Evolutionary conservation across 768 basidiomycete species (phyloP), one percentile per base, ranked within the genome.

Genomic region (Termitomyces sp.): DNA sequence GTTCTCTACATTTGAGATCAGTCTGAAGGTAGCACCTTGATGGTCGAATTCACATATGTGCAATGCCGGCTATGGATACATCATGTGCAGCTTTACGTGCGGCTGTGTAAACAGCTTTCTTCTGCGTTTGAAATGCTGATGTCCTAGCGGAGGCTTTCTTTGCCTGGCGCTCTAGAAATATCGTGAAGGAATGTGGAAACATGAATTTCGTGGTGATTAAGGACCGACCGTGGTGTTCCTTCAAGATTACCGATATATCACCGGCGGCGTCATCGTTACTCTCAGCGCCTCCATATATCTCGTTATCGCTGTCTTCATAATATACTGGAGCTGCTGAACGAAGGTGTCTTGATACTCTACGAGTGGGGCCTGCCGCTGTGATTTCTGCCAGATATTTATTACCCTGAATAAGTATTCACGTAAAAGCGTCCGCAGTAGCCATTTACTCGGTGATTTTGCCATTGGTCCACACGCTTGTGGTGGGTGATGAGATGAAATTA

Each of bases 11-110:
- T 37, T 34, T 5, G 24, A 26, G 32, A 32, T 38, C 6, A 47
- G 41, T 40, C 35, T 41, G 52, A 24, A 41, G n/a, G 17, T 34
- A 52, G 26, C 45, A 42, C 9, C 22, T 10, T 38, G 44, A 40
- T 19, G 30, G 22, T 41, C 21, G 14, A 12, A 35, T 43, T 57
- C 53, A 74, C 74, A 75, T 56, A 51, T 65, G 63, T 28, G 59
- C 58, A n/a, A 59, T 60, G 45, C 71, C 71, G 9, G 65, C 57
- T 49, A 58, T 62, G 1, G 65, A 66, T 6, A 73, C 53, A 26
- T 66, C 66, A 53, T 65, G 66, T 2, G 66, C 65, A 30, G 60
- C 58, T 53, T 66, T 64, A 51, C 74, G 69, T 24, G 71, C 70
- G 8, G 68, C 58, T 6, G 64, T 59, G 59, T 69, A 77, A 43